Evolutionary conservation across 2,329 filamentous ascomycete genomes (phyloP).

Genomic region (Cladosporium sp.): DNA sequence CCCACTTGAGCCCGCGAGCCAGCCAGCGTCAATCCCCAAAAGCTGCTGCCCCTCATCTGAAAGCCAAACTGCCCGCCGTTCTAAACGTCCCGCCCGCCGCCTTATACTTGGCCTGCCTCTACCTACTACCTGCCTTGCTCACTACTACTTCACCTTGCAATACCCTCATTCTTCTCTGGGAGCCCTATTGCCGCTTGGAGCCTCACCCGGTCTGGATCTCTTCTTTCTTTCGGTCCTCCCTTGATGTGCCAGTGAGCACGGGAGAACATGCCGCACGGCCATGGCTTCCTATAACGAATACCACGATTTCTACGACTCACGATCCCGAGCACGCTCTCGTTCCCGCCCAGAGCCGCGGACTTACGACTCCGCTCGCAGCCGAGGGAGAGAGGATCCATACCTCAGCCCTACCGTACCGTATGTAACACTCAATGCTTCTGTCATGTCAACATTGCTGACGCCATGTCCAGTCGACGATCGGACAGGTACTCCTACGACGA

Average conservation of each 20-base stretch:
- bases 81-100: not conserved
- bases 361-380: constrained; percentile 6
- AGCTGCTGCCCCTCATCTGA: not conserved
- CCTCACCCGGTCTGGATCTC: not conserved
- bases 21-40: not conserved
- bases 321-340: constrained; percentile 12
- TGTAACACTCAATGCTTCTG: not conserved
- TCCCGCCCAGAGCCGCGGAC: constrained; percentile 4
- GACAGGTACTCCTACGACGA: constrained; percentile 28
- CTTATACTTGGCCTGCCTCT: too few relatives aligned
- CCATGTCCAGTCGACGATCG: constrained; percentile 16
- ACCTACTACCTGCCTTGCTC: too few relatives aligned
- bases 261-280: constrained; percentile 17
- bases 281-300: constrained; percentile 22
- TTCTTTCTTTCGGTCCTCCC: not conserved
- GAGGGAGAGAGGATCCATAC: constrained; percentile 4
- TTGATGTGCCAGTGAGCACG: not conserved
- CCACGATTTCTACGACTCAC: constrained; percentile 18
- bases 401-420: constrained; percentile 12
- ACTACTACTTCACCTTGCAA: too few relatives aligned
- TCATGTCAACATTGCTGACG: constrained; percentile 14
- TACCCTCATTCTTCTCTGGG: not conserved
- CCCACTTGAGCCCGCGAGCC: too few relatives aligned
- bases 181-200: not conserved
- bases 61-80: not conserved